A percentile compares a stretch with the other conserved stretches of the same genome.
These are phyloP conservation scores for Colletotrichum tropicale DNA, from an alignment of 2,329 filamentous ascomycete species.

Conservation along the genomic window DNA sequence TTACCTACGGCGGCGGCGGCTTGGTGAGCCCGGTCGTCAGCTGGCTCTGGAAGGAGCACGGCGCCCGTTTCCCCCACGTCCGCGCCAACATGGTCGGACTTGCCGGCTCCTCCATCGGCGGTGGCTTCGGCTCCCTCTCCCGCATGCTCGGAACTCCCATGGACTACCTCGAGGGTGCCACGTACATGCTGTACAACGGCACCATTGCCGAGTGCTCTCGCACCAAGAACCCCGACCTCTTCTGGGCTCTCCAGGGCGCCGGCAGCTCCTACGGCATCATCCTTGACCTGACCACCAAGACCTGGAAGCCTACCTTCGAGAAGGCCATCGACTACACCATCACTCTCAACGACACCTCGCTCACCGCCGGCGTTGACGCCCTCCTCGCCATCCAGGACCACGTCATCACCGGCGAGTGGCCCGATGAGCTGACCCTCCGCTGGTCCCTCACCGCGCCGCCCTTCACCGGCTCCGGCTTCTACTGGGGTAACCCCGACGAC, in stretches of 20 bases:
- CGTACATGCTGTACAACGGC: constrained; percentile 23
- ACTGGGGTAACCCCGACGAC: constrained; percentile 18
- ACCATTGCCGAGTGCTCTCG: constrained; percentile 15
- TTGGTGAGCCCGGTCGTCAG: constrained; percentile 19
- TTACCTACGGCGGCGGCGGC: constrained; percentile 16
- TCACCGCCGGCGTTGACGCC: constrained; percentile 3
- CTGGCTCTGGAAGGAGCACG: constrained; percentile 18
- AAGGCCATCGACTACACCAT: constrained; percentile 18
- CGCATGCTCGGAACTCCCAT: constrained; percentile 20
- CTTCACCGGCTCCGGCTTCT: constrained; percentile 18
- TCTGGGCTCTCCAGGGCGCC: constrained; percentile 22
- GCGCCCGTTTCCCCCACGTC: constrained; percentile 20
- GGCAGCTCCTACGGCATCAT: constrained; percentile 21
- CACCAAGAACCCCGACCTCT: constrained; percentile 19
- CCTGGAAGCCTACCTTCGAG: constrained; percentile 3
- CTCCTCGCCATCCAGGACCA: constrained; percentile 18
- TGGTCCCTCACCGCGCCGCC: constrained; percentile 15
- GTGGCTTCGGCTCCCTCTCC: constrained; percentile 19
- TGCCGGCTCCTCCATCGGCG: constrained; percentile 15
- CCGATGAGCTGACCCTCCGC: constrained; percentile 18
- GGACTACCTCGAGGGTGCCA: constrained; percentile 15
- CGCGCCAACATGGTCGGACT: constrained; percentile 19
- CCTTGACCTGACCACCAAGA: constrained; percentile 14
- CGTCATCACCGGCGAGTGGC: constrained; percentile 10
- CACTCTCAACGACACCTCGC: constrained; percentile 6